Percentiles rank a stretch among this genome's conserved stretches.
phyloP scores from a whole-genome alignment of 768 basidiomycete genomes.

The Leucosporidium yakuticum region DNA sequence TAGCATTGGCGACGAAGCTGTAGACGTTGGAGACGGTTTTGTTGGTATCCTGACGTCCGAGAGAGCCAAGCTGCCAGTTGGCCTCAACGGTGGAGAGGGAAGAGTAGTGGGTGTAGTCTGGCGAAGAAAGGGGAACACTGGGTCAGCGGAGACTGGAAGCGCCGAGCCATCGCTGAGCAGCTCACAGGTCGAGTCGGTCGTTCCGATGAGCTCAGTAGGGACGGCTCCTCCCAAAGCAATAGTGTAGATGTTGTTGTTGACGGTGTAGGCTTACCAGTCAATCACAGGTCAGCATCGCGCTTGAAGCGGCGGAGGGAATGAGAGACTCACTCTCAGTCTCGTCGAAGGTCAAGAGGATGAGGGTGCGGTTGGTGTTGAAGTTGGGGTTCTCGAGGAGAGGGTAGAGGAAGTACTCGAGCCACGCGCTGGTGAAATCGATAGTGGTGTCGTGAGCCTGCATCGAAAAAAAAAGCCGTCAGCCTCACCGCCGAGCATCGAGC shows the following conservation, averaged over 20 bases:
- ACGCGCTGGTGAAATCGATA: conserved; percentile 50
- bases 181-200: conserved; percentile 49
- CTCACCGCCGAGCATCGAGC: neutral
- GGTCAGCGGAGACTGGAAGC: neutral
- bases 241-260: conserved; percentile 49
- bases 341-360: conserved; percentile 59
- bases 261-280: conserved; percentile 17
- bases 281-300: no score
- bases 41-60: conserved; percentile 33
- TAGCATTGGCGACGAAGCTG: conserved; percentile 50
- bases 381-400: conserved; percentile 51
- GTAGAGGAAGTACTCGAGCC: conserved; percentile 52
- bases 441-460: conserved; percentile 52
- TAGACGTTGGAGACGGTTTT: conserved; percentile 52
- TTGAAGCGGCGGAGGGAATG: neutral
- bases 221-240: conserved; percentile 50
- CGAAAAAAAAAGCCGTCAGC: neutral
- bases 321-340: conserved; percentile 47
- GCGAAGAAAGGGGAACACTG: neutral
- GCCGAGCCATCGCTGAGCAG: no score
- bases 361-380: conserved; percentile 55
- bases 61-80: conserved; percentile 55
- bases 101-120: conserved; percentile 59
- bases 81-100: conserved; percentile 54
- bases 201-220: conserved; percentile 48